Evolutionary conservation across 371 early-diverging fungal species (phyloP), one percentile per base, ranked within the genome.

Genomic region (Mortierella sp.): DNA sequence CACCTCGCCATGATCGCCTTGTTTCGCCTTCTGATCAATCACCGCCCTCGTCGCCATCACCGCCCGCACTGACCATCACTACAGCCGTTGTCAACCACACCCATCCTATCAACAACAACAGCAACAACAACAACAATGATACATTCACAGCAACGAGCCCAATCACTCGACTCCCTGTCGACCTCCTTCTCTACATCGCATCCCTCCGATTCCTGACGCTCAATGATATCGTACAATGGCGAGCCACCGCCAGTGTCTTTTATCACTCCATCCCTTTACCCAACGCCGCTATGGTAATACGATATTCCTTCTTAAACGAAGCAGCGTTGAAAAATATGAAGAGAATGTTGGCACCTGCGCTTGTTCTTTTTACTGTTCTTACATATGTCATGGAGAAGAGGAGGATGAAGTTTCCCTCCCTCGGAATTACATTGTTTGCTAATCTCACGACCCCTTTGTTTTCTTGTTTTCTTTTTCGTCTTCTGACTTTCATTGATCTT

Each of bases 171-270:
- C 60, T 86, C 0, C 83, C 87, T 0, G 78, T 80, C 65, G 87
- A 86, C 28, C 71, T 86, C 55, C 71, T 86, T 7, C 80, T 86
- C 28, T 82, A 82, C 45, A 86, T 82, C 24, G 87, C 87, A 21
- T 86, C 87, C 0, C 65, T 73, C 5, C 82, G 87, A 13, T 86
- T 86, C 72, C 55, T 82, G 31, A 80, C 71, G 10, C 68, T 82
- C 31, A 82, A 82, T 47, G 87, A 86, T 44, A 78, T 86, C 44
- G 76, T 86, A 14, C 82, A 82, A 52, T 86, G 82, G 87, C 87
- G 87, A 38, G 72, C 87, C 24, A 80, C 87, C 2, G 87, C 87
- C 28, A 77, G 80, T 2, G 54, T 77, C 9, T 82, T 86, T 48
- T 82, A 86, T 47, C 75, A 82, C 60, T 80, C 82, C 2, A 82